phyloP scores from a whole-genome alignment of 2,329 filamentous ascomycete species.

The Didymella glomerata region DNA sequence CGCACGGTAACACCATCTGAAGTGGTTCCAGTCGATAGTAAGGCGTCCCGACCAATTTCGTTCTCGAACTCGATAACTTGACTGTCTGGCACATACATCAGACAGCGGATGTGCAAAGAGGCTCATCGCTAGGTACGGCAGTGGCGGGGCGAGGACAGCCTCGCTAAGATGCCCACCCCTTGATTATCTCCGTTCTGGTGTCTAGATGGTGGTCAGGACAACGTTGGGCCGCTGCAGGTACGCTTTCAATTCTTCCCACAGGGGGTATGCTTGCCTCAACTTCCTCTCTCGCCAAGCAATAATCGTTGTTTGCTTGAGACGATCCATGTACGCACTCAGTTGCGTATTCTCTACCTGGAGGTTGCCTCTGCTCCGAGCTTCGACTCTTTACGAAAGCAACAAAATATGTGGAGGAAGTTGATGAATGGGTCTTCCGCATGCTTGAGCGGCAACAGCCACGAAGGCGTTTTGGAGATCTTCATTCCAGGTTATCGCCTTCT shows the following conservation, averaged over 20 bases:
- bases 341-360: not conserved
- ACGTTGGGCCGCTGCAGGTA: slow-evolving; percentile 10
- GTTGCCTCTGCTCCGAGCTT: not conserved
- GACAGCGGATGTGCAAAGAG: not conserved
- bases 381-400: not conserved
- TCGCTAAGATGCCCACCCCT: too few species aligned
- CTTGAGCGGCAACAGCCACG: not conserved
- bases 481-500: slow-evolving; percentile 1
- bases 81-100: not conserved
- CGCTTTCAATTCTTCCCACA: slow-evolving; percentile 14
- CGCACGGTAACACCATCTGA: not conserved
- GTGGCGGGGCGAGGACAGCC: not conserved
- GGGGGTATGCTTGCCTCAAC: not conserved
- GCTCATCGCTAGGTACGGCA: not conserved
- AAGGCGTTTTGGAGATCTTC: not conserved
- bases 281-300: not conserved
- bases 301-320: not conserved
- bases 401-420: not conserved
- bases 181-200: too few species aligned
- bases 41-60: too few species aligned
- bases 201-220: too few species aligned
- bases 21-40: not conserved
- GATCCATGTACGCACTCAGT: not conserved
- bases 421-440: not conserved
- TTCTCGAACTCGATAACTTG: too few species aligned